These are phyloP conservation scores for Xeromyces bisporus DNA, from an alignment of 495 filamentous ascomycete species.

Conservation along the genomic window DNA sequence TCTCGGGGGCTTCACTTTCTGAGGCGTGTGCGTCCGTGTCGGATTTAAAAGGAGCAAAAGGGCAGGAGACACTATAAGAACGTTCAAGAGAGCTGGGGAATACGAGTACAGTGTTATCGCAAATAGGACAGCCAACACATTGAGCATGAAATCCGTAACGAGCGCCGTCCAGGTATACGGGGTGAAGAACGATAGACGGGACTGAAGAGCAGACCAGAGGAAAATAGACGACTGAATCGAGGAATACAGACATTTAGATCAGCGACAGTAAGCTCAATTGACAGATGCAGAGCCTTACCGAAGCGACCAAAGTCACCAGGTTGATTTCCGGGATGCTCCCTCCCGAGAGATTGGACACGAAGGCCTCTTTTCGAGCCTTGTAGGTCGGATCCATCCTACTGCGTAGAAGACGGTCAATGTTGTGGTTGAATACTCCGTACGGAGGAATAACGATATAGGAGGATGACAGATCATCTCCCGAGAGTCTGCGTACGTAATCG, in stretches of 20 bases:
- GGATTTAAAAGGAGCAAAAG: constrained; percentile 40
- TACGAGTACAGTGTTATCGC: constrained; percentile 75
- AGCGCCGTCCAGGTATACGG: constrained; percentile 51
- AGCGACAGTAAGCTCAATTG: not conserved
- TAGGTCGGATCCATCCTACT: constrained; percentile 44
- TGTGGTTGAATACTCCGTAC: too few species aligned
- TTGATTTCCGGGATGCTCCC: constrained; percentile 77
- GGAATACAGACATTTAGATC: constrained; percentile 1
- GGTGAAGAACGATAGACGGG: constrained; percentile 69
- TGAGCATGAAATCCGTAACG: constrained; percentile 69
- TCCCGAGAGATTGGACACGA: constrained; percentile 84
- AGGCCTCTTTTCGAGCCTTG: constrained; percentile 84
- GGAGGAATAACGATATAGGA: too few species aligned
- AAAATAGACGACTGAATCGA: constrained; percentile 53
- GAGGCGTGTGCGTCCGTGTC: constrained; percentile 20
- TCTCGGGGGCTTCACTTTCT: constrained; percentile 42
- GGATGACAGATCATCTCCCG: too few species aligned
- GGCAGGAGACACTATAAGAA: constrained; percentile 56
- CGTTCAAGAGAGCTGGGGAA: constrained; percentile 54
- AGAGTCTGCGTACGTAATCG: too few species aligned
- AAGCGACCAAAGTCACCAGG: constrained; percentile 61
- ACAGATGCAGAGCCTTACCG: constrained; percentile 37
- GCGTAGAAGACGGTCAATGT: too few species aligned
- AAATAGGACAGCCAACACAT: constrained; percentile 64
- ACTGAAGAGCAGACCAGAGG: constrained; percentile 81